Evolutionary conservation across 768 basidiomycete species (phyloP), one percentile per base, ranked within the genome.

Genomic region (Pulveroboletus sp.): DNA sequence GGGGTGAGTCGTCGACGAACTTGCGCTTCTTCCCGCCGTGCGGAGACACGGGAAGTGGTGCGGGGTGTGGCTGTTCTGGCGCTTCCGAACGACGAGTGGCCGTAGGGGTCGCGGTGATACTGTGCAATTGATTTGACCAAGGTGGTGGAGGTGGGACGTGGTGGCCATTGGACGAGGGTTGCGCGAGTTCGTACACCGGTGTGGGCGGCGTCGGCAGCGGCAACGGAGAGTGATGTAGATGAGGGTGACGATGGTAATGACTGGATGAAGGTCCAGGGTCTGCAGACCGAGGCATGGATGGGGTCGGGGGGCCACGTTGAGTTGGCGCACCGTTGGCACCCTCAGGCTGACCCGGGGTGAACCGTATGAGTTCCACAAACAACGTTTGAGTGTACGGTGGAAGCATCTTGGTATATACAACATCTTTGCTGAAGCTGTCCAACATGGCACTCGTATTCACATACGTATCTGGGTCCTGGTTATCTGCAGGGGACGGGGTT

Each of bases 371-470:
- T 42, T 91, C 87, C 8, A 90, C 81, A 60, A 88, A 86, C 5
- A 90, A 58, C 1, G 87, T 88, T 51, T 77, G 79, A 5, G 74
- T 79, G 51, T 78, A 79, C 0, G 88, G 86, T 1, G 75, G 77
- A 5, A 76, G 73, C 63, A 89, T 68, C 57, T 80, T 81, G 71
- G 79, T 83, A 66, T 82, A 83, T 30, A 90, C 72, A 53, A 90
- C 71, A 17, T 83, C 81, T 57, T 79, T 86, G 72, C 83, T 86
- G 64, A 78, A 85, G 14, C 72, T 81, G 48, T 89, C 83, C 35
- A 89, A 67, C 83, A 91, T 91, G 54, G 78, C 78, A 54, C 79
- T 76, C 6, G 79, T 81, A 60, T 90, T 80, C 33, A 91, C 81
- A 61, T 84, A 91, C 3, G 76, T 71, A 42, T 86, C 83, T 5